Conservation (phyloP, 495 filamentous ascomycete genomes). For the Penicillium tannophilum region DNA sequence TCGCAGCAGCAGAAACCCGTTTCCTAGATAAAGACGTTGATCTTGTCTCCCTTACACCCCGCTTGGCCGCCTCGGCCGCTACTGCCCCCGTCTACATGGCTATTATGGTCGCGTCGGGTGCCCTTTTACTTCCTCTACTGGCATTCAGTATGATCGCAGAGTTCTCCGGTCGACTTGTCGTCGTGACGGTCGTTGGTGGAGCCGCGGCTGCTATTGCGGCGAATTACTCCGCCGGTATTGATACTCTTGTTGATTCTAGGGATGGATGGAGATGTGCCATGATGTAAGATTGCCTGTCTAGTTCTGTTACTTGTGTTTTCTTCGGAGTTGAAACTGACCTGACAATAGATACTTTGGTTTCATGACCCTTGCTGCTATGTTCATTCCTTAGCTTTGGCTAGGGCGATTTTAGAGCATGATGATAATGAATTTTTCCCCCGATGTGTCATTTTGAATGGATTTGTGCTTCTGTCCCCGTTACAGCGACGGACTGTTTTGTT, state of each 20-base stretch:
- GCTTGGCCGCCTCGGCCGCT: constrained; percentile 18
- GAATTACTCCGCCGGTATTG: constrained; percentile 39
- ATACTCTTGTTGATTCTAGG: constrained; percentile 38
- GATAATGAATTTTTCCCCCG: constrained; percentile 19
- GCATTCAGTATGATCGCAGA: constrained; percentile 56
- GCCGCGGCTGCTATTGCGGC: constrained; percentile 42
- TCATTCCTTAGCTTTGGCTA: constrained; percentile 32
- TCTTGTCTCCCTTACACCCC: constrained; percentile 58
- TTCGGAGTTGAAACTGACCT: constrained; percentile 10
- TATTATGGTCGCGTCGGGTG: constrained; percentile 55
- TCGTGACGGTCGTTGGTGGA: constrained; percentile 46
- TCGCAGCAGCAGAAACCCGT: constrained; percentile 64
- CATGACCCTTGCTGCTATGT: constrained; percentile 45
- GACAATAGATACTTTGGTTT: constrained; percentile 43
- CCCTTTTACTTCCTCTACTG: constrained; percentile 59
- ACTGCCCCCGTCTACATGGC: constrained; percentile 43
- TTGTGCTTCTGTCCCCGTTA: background rate
- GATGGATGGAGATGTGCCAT: constrained; percentile 47
- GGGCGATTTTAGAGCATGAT: background rate
- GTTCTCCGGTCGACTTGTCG: constrained; percentile 56
- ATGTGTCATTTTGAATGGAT: constrained; percentile 8
- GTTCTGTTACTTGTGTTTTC: background rate
- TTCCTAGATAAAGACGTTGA: constrained; percentile 70
- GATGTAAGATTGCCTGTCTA: constrained; percentile 35
- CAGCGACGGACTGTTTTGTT: background rate